phyloP scores from a whole-genome alignment of 2,329 filamentous ascomycete genomes.

The Talaromyces sp. region DNA sequence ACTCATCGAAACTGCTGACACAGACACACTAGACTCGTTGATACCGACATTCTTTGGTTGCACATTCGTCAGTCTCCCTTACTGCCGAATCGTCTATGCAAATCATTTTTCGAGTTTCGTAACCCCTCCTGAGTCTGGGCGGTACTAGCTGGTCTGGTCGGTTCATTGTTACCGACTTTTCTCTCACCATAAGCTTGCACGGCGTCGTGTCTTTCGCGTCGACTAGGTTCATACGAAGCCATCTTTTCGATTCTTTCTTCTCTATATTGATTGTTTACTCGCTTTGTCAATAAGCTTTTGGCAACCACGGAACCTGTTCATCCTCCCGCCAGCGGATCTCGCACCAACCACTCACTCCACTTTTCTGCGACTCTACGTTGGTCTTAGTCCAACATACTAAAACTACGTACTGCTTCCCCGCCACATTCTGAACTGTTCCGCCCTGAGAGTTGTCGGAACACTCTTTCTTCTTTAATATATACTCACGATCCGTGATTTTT shows the following conservation, averaged over 20 bases:
- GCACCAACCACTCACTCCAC: not conserved
- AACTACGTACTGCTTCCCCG: constrained; percentile 8
- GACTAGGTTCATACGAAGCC: not conserved
- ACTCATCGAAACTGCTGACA: not conserved
- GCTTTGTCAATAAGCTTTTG: not conserved
- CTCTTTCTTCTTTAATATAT: constrained; percentile 2
- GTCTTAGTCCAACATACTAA: constrained; percentile 4
- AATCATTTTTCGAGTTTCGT: constrained; percentile 5
- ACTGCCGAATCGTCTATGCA: not conserved
- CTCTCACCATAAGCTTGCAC: not conserved
- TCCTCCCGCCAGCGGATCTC: constrained; percentile 3
- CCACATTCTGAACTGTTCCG: constrained; percentile 11
- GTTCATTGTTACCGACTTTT: not conserved
- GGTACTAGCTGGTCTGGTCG: not conserved
- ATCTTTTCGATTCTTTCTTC: not conserved
- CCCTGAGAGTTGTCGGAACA: not conserved
- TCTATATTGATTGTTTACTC: not conserved
- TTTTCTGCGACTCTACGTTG: constrained; percentile 8
- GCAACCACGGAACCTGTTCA: constrained; percentile 1
- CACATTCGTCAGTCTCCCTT: not conserved
- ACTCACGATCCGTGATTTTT: not conserved
- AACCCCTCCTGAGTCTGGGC: not conserved
- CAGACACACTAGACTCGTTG: not conserved
- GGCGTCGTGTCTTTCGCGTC: not conserved
- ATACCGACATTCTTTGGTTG: not conserved